Evolutionary conservation across 805 yeast genomes (phyloP).

Genomic region (Pichia nanzhaoensis): DNA sequence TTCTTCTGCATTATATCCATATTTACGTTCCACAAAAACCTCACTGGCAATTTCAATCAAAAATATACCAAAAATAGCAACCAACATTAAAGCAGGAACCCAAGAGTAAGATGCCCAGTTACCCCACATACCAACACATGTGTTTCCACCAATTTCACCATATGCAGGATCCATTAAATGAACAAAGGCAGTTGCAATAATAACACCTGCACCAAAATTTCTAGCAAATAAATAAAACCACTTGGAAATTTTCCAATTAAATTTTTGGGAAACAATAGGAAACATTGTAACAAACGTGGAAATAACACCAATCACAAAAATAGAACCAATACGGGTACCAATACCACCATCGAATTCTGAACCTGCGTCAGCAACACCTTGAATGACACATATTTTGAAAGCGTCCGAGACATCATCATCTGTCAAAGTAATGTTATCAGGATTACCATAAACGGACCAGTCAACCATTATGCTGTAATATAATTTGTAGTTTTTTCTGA

Average conservation of each 20-base stretch:
- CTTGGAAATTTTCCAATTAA: constrained; percentile 47
- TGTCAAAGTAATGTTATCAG: constrained; percentile 7
- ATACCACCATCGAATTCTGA: constrained; percentile 22
- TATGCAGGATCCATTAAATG: constrained; percentile 64
- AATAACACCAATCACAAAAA: constrained; percentile 51
- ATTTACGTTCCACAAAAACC: constrained; percentile 32
- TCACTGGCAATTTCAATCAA: constrained; percentile 40
- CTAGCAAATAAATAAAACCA: constrained; percentile 55
- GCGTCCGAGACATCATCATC: constrained; percentile 16
- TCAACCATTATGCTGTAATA: constrained; percentile 7
- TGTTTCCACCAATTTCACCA: constrained; percentile 45
- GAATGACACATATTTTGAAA: constrained; percentile 17
- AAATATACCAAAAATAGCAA: constrained; percentile 39
- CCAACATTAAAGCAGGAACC: constrained; percentile 43
- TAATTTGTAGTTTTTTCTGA: neutral
- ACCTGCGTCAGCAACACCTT: constrained; percentile 17
- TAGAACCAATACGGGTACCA: constrained; percentile 44
- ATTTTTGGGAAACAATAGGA: constrained; percentile 49
- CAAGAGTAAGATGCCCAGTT: constrained; percentile 42
- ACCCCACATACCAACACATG: constrained; percentile 53
- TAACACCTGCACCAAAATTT: constrained; percentile 75
- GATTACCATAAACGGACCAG: constrained; percentile 11
- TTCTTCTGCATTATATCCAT: constrained; percentile 13
- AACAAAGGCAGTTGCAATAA: constrained; percentile 71
- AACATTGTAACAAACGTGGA: constrained; percentile 50